Base-by-base conservation (phyloP, 495 filamentous ascomycete species). In the Penicillium lividum region DNA sequence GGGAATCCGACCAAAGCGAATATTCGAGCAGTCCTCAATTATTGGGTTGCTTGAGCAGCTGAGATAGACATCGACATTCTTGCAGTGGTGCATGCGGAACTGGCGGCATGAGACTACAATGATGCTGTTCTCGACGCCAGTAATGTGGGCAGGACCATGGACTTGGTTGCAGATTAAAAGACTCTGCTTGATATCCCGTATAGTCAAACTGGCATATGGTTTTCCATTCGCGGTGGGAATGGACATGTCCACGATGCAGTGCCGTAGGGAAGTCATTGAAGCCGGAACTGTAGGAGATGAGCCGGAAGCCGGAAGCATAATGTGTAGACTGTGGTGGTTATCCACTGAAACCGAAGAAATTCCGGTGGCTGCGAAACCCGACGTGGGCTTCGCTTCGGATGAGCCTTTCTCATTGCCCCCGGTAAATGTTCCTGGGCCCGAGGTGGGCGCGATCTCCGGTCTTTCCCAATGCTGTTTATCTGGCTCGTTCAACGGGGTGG, bases 71-170 rank as follows among this genome's bases (percentile, higher is more conserved):
- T 90, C 86, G 10, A 92, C 86, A 52, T 90, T 80, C 30, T 75
- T 77, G 66, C 90, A 94, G 53, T 92, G 85, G 62, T 99, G 95
- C 79, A 99, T 92, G 16, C 95, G 83, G 64, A 97, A 87, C 68
- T 99, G 95, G 15, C 89, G 81, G 49, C 88, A 88, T 4, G 83
- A 77, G 1, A 95, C 83, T 9, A 96, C 84, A 18, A 99, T 69
- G 31, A 89, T 84, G 63, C 87, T 89, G 57, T 90, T 79, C 51
- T 80, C 67, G n/a, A 97, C 73, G 1, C 75, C 79, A 0, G 93
- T 98, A 27, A 97, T 79, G 65, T 97, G 93, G 5, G 85, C 84
- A 3, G 95, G 83, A 0, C 95, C 93, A 53, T 82, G 77, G 25
- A 96, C 86, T 28, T 84, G 82, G 3, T 91, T 91, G 44, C 89